Evolutionary conservation across 805 yeast genomes (phyloP).

Genomic region (Tetrapisispora fleetii): DNA sequence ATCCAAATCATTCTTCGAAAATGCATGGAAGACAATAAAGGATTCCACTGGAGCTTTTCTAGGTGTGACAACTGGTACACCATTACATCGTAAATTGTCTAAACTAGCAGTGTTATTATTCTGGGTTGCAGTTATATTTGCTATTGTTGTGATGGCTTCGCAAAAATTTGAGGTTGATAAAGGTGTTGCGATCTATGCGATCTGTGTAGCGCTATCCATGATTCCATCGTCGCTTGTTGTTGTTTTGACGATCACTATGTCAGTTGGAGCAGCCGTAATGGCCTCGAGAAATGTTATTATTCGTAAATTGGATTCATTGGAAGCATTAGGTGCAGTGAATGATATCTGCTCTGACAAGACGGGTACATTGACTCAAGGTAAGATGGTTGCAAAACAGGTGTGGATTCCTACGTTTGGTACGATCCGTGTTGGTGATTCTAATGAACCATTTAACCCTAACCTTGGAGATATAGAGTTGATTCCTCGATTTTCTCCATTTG

Average conservation of each 20-base stretch:
- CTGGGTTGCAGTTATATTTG: constrained; percentile 71
- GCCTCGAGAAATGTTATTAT: constrained; percentile 90
- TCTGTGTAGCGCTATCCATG: constrained; percentile 95
- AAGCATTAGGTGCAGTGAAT: constrained; percentile 87
- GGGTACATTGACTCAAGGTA: constrained; percentile 82
- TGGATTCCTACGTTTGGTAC: constrained; percentile 78
- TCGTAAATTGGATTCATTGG: constrained; percentile 85
- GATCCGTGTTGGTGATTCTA: constrained; percentile 50
- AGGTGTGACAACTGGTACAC: constrained; percentile 74
- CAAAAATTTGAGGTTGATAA: constrained; percentile 64
- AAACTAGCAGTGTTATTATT: constrained; percentile 67
- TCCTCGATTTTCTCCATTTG: constrained; percentile 51
- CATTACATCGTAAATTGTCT: constrained; percentile 65
- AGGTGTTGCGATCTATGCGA: constrained; percentile 81
- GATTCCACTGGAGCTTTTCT: constrained; percentile 57
- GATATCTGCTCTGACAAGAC: constrained; percentile 91
- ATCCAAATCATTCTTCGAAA: constrained; percentile 35
- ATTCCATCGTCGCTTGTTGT: constrained; percentile 98
- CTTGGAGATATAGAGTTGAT: constrained; percentile 79
- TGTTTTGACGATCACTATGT: constrained; percentile 92
- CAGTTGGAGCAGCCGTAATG: constrained; percentile 94
- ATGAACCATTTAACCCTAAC: constrained; percentile 84
- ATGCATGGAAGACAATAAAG: constrained; percentile 32
- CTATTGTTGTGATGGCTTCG: constrained; percentile 79
- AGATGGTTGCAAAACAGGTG: constrained; percentile 75